A percentile compares a stretch with the other conserved stretches of the same genome.
phyloP scores from a whole-genome alignment of 208 protist genomes.

The Trypanosoma scelopori region DNA sequence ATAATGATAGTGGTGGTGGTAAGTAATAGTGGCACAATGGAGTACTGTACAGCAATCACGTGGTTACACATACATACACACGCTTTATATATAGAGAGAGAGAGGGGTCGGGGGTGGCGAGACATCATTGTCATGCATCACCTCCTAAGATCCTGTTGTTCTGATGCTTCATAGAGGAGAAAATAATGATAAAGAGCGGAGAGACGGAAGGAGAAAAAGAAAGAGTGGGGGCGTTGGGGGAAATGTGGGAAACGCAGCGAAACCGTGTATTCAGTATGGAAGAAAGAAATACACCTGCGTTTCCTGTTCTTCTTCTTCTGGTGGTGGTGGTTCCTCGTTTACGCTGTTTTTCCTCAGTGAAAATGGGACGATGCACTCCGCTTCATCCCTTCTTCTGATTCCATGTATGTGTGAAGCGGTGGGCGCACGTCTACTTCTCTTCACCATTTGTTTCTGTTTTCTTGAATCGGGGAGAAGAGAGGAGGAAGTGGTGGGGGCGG shows the following conservation, averaged over 20 bases:
- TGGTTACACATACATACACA: too few relatives aligned
- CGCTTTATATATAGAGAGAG: too few relatives aligned
- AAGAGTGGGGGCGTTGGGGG: too few relatives aligned
- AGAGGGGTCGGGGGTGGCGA: too few relatives aligned
- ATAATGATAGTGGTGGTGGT: too few relatives aligned
- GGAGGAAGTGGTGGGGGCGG: background rate
- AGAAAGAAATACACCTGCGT: slow-evolving; percentile 13
- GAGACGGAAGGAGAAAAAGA: too few relatives aligned
- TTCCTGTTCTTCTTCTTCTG: slow-evolving; percentile 10
- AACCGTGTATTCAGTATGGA: background rate
- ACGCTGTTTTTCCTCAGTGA: background rate
- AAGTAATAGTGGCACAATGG: too few relatives aligned
- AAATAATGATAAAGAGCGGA: too few relatives aligned
- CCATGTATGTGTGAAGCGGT: background rate
- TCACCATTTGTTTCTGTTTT: slow-evolving; percentile 20
- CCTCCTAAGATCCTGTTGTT: too few relatives aligned
- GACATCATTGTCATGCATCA: too few relatives aligned
- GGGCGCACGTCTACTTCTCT: background rate
- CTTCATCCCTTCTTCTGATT: slow-evolving; percentile 4
- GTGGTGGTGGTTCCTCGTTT: background rate
- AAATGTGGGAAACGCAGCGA: background rate
- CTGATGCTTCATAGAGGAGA: too few relatives aligned
- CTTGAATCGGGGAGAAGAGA: background rate
- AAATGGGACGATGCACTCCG: background rate
- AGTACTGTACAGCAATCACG: too few relatives aligned